Percentiles rank a stretch among this genome's conserved stretches.
Conservation (phyloP, 140 eudicot genomes). For the Bidens hawaiensis region DNA sequence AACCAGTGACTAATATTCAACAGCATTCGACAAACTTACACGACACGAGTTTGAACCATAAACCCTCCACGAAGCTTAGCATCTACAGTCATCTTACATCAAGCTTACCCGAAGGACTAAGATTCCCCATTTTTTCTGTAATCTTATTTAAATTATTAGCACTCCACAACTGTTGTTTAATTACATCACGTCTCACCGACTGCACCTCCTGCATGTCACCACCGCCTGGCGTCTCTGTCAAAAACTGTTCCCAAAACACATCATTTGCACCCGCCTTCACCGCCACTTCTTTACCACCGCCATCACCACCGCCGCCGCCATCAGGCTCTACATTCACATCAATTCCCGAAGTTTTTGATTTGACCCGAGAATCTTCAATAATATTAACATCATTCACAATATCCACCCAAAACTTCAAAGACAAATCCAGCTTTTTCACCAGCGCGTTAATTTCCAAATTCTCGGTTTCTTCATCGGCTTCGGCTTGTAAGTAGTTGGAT, state of each 20-base stretch:
- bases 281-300: constrained; percentile 11
- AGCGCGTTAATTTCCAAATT: constrained; percentile 29
- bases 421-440: constrained; percentile 45
- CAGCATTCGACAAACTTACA: constrained; percentile 15
- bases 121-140: constrained; percentile 57
- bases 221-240: constrained; percentile 62
- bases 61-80: not conserved
- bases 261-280: constrained; percentile 48
- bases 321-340: constrained; percentile 56
- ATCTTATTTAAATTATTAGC: constrained; percentile 37
- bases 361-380: constrained; percentile 35
- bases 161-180: constrained; percentile 42
- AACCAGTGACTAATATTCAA: constrained; percentile 10
- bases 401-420: constrained; percentile 47
- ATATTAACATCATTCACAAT: constrained; percentile 33
- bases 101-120: constrained; percentile 52
- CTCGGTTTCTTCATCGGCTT: constrained; percentile 38
- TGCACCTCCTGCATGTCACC: constrained; percentile 54
- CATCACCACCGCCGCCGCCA: constrained; percentile 13
- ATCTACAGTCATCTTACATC: constrained; percentile 27
- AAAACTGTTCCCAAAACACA: constrained; percentile 79
- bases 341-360: constrained; percentile 36
- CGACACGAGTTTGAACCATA: constrained; percentile 1
- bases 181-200: constrained; percentile 40
- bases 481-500: constrained; percentile 40